Conservation (phyloP, 2,329 filamentous ascomycete genomes). For the Nannizziopsis barbatae region DNA sequence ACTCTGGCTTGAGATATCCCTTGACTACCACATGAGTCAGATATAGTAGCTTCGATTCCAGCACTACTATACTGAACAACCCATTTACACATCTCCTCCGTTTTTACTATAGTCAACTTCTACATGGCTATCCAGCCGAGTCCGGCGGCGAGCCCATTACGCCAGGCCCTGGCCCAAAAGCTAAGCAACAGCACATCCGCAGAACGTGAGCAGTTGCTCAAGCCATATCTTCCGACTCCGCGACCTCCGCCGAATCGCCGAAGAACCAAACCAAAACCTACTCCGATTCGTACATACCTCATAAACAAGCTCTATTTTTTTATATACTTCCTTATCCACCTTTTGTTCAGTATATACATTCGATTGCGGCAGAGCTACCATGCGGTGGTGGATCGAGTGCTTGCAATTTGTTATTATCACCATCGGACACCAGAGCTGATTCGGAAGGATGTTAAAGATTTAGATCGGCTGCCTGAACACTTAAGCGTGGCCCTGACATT, state of each 20-base stretch:
- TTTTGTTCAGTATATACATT: constrained; percentile 79
- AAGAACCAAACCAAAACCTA: constrained; percentile 16
- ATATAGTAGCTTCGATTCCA: too few relatives aligned
- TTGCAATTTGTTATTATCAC: constrained; percentile 83
- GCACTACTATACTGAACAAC: too few relatives aligned
- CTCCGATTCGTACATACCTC: constrained; percentile 36
- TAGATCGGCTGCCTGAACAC: constrained; percentile 69
- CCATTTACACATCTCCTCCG: too few relatives aligned
- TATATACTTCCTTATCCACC: constrained; percentile 46
- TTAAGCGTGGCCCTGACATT: constrained; percentile 73
- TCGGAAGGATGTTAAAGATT: constrained; percentile 64
- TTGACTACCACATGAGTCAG: too few relatives aligned
- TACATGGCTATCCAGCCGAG: too few relatives aligned
- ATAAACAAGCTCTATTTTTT: constrained; percentile 35
- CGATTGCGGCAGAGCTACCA: constrained; percentile 70
- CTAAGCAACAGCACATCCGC: constrained; percentile 29
- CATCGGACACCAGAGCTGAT: constrained; percentile 92
- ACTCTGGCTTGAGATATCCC: too few relatives aligned
- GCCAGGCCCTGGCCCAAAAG: too few relatives aligned
- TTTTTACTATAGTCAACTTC: too few relatives aligned
- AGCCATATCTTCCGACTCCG: constrained; percentile 43
- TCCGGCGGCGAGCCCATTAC: not conserved
- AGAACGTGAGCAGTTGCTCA: constrained; percentile 43
- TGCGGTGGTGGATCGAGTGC: constrained; percentile 61
- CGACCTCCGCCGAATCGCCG: constrained; percentile 20